Base-by-base conservation (phyloP, 2,329 filamentous ascomycete species). In the Penicillium sp. region DNA sequence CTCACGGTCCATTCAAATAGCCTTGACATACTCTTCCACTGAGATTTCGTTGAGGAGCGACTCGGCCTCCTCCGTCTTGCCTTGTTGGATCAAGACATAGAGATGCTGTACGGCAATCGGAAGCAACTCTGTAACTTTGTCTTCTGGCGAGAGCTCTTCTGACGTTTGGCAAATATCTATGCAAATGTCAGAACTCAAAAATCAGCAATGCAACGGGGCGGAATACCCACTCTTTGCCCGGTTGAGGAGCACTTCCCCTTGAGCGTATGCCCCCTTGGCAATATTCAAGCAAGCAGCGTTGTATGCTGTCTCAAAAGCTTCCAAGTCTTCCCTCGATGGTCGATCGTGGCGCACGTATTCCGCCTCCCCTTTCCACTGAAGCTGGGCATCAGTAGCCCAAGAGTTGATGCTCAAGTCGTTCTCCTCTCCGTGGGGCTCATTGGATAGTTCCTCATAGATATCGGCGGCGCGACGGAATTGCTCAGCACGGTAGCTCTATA, bases 261-360 rank as follows among this genome's bases (percentile, higher is more conserved):
- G 82, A 3, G 73, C 78, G 47, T 86, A 75, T 64, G 85, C 82
- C 43, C 84, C 84, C 63, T 83, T 79, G 39, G 84, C 84, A 67
- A 88, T 84, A 66, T 83, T 84, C 55, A 81, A 79, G 69, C 86
- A 88, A 35, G 85, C 86, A 9, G 84, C 82, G 70, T 88, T 88
- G 72, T 85, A 88, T 3, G 84, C 81, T 4, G 83, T 87, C 70
- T 88, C 86, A 58, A 88, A 88, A 0, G 82, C 80, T 58, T 87
- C 84, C 53, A 88, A 68, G 65, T 87, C 85, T 64, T 86, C 84
- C 63, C 83, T 76, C 21, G 74, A 79, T 6, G 82, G 79, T 66
- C 81, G 81, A 68, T 80, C 82, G 69, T 80, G 82, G 57, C 77
- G 75, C 37, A 80, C 79, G 35, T 80, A 69, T 56, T 82, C 75